Base-by-base conservation (phyloP, 2,329 filamentous ascomycete species). In the Cucurbitaria berberidis region DNA sequence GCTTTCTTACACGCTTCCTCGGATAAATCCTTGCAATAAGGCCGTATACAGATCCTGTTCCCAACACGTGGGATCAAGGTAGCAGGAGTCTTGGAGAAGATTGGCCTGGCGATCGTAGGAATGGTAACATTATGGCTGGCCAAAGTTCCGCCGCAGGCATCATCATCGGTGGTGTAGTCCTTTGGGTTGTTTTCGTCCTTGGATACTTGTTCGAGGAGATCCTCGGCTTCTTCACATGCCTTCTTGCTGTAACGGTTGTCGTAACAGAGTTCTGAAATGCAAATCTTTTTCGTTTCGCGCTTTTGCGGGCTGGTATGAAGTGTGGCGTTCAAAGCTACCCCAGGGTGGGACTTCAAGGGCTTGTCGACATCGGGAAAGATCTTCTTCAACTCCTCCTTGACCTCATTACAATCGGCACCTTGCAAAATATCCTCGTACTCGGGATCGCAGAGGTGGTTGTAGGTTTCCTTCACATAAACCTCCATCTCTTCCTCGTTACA, bases 401-500 rank as follows among this genome's bases (percentile, higher is more conserved):
- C 27, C 10, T 47, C 27, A 6, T 53, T 34, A n/a, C 53, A 57
- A 10, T 43, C 38, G n/a, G 47, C 45, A n/a, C 45, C 45, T 21
- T 43, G 36, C 11, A 57, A 9, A 2, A 57, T 18, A 2, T 34
- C 16, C 18, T 46, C 11, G 35, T 36, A 27, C 19, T 35, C 36
- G 3, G 45, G 27, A 4, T 57, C 50, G 34, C 53, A 57, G 13
- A 53, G 36, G 11, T 27, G 35, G 24, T 49, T 44, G 10, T 50
- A 47, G 13, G 50, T 9, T 10, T 24, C 30, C 24, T 35, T 38
- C 36, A 38, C 42, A 16, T 50, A 39, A 2, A 24, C 18, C 18
- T 47, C 38, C 9, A 49, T 21, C 2, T 19, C 26, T 16, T 43
- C 38, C 38, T 53, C 53, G 13, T 53, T 27, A 18, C 53, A 53